Percentiles rank a stretch among this genome's conserved stretches.
Conservation (phyloP, 192 early-diverging fungal genomes). For the Phlyctochytrium bullatum region DNA sequence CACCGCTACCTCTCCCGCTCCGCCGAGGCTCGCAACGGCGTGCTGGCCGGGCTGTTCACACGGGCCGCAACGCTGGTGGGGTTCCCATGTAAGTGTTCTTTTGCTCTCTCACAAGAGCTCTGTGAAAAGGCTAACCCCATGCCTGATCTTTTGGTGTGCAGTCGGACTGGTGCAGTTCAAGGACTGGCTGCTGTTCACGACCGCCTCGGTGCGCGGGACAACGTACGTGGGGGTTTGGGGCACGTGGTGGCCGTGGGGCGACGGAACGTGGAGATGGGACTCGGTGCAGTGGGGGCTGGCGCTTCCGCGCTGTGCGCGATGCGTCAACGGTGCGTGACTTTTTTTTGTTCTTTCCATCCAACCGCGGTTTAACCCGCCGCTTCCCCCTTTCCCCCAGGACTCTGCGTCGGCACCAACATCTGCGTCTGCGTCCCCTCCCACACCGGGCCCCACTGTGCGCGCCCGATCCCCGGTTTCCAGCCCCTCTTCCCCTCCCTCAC, state of each 20-base stretch:
- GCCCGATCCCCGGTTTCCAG: not conserved
- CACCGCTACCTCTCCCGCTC: not conserved
- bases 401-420: not conserved
- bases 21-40: not conserved
- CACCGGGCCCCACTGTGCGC: not conserved
- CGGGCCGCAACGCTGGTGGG: not conserved
- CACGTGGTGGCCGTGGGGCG: not conserved
- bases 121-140: not conserved
- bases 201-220: not conserved
- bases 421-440: not conserved
- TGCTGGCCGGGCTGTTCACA: not conserved
- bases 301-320: not conserved
- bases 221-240: conserved; percentile 2
- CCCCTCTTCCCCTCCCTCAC: not conserved
- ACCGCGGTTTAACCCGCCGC: no score
- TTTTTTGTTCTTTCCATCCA: no score
- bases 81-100: conserved; percentile 1
- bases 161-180: not conserved
- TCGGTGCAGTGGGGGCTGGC: not conserved
- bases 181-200: not conserved
- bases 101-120: not conserved
- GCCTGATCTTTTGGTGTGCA: not conserved
- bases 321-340: conserved; percentile 1
- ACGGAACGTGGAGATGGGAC: not conserved
- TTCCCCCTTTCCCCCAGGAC: no score